Conservation (phyloP, 192 early-diverging fungal species). For the Mortierella hygrophila region DNA sequence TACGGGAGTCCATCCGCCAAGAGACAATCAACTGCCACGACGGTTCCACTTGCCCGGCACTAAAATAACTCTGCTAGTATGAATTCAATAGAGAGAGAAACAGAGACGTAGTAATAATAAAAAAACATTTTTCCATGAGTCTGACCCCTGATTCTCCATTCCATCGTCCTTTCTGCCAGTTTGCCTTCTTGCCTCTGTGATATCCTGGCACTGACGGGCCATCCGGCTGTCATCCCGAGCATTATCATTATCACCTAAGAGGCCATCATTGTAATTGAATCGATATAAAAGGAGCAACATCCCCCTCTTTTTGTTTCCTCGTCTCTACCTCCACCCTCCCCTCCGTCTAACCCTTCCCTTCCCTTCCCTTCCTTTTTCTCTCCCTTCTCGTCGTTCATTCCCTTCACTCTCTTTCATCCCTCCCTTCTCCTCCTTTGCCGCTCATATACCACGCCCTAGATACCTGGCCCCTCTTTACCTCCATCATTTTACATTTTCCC, state of each 20-base stretch:
- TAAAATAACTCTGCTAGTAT: background rate
- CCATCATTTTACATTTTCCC: conserved; percentile 7
- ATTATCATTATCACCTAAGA: no score
- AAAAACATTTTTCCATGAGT: no score
- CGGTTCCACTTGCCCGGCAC: background rate
- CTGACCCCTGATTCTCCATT: no score
- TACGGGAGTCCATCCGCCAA: no score
- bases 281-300: background rate
- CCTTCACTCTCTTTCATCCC: background rate
- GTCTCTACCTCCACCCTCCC: background rate
- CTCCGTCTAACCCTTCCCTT: background rate
- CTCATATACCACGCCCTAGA: background rate
- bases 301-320: background rate
- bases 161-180: no score
- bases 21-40: background rate
- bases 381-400: background rate
- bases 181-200: no score
- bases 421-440: background rate
- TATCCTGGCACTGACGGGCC: no score
- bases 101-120: background rate
- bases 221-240: no score
- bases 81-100: background rate
- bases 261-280: background rate
- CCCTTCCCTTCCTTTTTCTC: background rate
- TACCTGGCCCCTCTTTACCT: background rate